phyloP scores from a whole-genome alignment of 805 yeast species.

The Wickerhamomyces kurtzmanii region DNA sequence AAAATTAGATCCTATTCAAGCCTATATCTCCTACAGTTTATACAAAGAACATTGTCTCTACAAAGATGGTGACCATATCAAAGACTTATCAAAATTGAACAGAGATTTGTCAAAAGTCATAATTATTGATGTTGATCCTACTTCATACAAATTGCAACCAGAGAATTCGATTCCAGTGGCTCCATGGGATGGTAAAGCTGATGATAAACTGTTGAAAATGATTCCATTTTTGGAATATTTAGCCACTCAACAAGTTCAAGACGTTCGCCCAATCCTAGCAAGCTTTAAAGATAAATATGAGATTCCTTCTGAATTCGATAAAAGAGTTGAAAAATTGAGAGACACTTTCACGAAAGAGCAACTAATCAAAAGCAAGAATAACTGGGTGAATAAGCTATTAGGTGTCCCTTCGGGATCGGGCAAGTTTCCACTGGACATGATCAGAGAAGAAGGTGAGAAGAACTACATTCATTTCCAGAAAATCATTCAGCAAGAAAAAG shows the following conservation, averaged over 20 bases:
- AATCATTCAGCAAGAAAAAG: conserved; percentile 77
- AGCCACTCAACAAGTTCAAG: conserved; percentile 78
- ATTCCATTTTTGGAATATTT: conserved; percentile 92
- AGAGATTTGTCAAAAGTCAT: conserved; percentile 81
- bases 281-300: conserved; percentile 59
- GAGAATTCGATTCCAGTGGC: conserved; percentile 84
- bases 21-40: conserved; percentile 76
- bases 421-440: conserved; percentile 66
- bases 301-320: conserved; percentile 70
- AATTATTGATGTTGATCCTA: conserved; percentile 69
- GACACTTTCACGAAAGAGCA: conserved; percentile 56
- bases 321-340: conserved; percentile 71
- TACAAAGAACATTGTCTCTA: conserved; percentile 83
- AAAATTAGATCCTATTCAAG: conserved; percentile 89
- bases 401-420: conserved; percentile 47
- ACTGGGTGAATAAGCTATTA: conserved; percentile 49
- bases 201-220: conserved; percentile 68
- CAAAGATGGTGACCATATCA: conserved; percentile 80
- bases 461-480: conserved; percentile 78
- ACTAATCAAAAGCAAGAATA: conserved; percentile 27
- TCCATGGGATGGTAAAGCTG: conserved; percentile 82
- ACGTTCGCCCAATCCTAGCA: conserved; percentile 79
- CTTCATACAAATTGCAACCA: conserved; percentile 72
- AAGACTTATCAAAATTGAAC: conserved; percentile 84
- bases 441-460: conserved; percentile 88